Base-by-base conservation (phyloP, 1,284 basidiomycete genomes). In the Ganoderma sinense region DNA sequence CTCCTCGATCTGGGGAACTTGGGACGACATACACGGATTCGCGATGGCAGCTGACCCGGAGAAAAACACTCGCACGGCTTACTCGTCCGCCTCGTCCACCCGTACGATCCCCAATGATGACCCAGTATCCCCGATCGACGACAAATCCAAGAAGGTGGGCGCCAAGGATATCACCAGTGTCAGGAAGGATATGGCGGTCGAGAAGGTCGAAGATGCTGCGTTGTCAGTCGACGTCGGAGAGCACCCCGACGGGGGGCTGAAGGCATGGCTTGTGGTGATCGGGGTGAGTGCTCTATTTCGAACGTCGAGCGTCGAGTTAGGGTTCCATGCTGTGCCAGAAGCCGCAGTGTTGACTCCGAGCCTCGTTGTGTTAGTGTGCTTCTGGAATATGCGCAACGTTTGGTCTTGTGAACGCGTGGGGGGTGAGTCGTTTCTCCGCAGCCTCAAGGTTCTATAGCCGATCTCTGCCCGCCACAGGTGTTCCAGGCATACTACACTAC, bases 401-500 rank as follows among this genome's bases (percentile, higher is more conserved):
- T 68, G 84, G 83, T 4, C 81, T 81, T 41, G 83, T 84, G 16
- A 85, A 84, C 69, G 78, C 83, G 0, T 85, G 83, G 80, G 84
- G 84, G 53, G 83, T 84, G 69, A 69, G 82, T 79, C 43, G 4
- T 33, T 31, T 23, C 7, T 4, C 41, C 39, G 10, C 11, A n/a
- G 29, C 20, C 36, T 33, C n/a, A 14, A 53, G 8, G 8, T 29
- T 48, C n/a, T 55, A 4, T 16, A 14, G 16, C 64, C 26, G 64
- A 26, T 51, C 11, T 23, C 18, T 39, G 31, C 20, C 33, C 33
- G 11, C 3, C 66, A 83, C 66, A 83, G 84, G 82, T 83, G 2
- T 87, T 86, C 70, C 85, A 87, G 80, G 78, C 80, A 1, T 84
- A 84, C 68, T 87, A 87, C 71, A 77, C 83, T 64, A 75, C 80